These are phyloP conservation scores for Leccinum barrowsii DNA, from an alignment of 768 basidiomycete genomes.

Conservation along the genomic window DNA sequence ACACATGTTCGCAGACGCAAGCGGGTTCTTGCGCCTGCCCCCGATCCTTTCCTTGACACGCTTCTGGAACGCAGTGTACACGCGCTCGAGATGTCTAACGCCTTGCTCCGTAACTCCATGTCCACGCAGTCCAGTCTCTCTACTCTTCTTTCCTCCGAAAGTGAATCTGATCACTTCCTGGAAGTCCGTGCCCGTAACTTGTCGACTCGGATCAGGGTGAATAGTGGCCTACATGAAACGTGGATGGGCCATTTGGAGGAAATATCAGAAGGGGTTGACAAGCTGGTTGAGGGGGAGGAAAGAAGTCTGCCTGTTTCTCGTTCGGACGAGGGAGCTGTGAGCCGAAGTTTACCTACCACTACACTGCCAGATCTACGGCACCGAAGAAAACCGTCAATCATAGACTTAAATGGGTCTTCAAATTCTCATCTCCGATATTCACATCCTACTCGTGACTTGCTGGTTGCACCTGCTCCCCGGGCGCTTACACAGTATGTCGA, in stretches of 20 bases:
- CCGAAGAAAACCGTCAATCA: constrained; percentile 46
- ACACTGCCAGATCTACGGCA: constrained; percentile 30
- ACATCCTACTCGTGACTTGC: constrained; percentile 46
- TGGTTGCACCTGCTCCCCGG: constrained; percentile 67
- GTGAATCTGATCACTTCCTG: constrained; percentile 41
- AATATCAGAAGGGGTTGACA: constrained; percentile 61
- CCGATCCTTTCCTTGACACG: constrained; percentile 68
- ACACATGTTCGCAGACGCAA: constrained; percentile 25
- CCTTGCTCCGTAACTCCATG: constrained; percentile 71
- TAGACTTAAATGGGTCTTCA: constrained; percentile 32
- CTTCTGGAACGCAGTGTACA: constrained; percentile 78
- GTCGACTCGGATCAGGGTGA: constrained; percentile 48
- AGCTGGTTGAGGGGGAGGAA: constrained; percentile 40
- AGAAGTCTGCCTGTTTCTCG: constrained; percentile 4
- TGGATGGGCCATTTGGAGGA: constrained; percentile 71
- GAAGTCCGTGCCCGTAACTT: constrained; percentile 50
- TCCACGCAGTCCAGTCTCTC: constrained; percentile 60
- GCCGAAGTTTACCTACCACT: constrained; percentile 45
- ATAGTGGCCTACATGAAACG: constrained; percentile 41
- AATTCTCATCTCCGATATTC: constrained; percentile 47
- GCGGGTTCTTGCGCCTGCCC: constrained; percentile 21
- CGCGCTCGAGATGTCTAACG: constrained; percentile 83
- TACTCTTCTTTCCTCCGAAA: constrained; percentile 46
- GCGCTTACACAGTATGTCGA: constrained; percentile 74
- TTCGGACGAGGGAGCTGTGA: constrained; percentile 30